Conservation (phyloP, 1,139 yeast species). For the Sugiyamaella xylanicola region DNA sequence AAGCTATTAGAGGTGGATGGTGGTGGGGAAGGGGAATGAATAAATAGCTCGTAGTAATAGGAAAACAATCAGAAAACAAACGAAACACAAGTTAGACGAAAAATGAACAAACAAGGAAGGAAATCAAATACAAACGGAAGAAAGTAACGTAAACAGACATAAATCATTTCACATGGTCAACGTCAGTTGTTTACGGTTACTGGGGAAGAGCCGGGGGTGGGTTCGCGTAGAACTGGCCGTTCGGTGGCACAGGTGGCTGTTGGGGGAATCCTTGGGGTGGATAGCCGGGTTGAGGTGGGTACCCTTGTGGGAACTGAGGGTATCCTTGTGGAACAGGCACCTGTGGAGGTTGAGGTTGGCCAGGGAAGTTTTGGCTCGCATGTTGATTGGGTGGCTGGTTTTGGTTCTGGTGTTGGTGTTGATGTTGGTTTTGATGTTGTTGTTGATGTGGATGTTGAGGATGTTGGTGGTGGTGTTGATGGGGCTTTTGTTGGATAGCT, state of each 20-base stretch:
- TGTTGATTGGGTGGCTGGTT: slow-evolving; percentile 19
- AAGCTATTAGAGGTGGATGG: neutral
- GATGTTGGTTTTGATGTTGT: slow-evolving; percentile 31
- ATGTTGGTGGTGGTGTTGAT: slow-evolving; percentile 23
- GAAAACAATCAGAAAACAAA: slow-evolving; percentile 8
- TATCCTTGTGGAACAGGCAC: slow-evolving; percentile 21
- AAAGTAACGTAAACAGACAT: slow-evolving; percentile 12
- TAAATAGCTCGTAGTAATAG: neutral
- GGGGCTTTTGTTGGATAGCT: slow-evolving; percentile 8
- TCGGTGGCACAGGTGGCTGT: slow-evolving; percentile 21
- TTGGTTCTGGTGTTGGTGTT: slow-evolving; percentile 29
- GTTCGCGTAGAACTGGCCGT: slow-evolving; percentile 17
- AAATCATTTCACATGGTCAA: neutral
- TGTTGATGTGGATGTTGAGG: slow-evolving; percentile 30
- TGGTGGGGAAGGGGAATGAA: neutral
- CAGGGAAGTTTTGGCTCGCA: neutral
- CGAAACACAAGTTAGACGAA: neutral
- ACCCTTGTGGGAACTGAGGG: slow-evolving; percentile 18
- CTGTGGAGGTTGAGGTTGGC: slow-evolving; percentile 14
- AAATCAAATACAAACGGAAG: slow-evolving; percentile 20
- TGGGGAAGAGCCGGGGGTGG: slow-evolving; percentile 23
- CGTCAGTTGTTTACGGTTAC: neutral
- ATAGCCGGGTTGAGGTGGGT: slow-evolving; percentile 23
- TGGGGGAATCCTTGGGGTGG: slow-evolving; percentile 26
- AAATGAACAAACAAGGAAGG: neutral